Evolutionary conservation across 2,329 filamentous ascomycete genomes (phyloP).

Genomic region (Stagonosporopsis rhizophila): DNA sequence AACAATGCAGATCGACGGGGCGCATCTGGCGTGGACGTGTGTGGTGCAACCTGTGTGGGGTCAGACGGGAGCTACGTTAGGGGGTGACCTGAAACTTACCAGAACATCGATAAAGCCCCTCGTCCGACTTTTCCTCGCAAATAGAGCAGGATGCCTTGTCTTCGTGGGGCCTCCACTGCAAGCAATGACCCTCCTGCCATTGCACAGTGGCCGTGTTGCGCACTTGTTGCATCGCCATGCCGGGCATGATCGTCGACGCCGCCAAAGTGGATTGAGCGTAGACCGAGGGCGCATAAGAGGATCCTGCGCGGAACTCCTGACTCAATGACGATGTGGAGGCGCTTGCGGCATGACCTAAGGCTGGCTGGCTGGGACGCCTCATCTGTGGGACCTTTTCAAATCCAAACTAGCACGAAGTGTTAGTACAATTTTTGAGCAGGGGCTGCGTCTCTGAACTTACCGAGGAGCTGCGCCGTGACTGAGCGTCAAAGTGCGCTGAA

Average conservation of each 20-base stretch:
- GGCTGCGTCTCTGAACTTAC: slow-evolving; percentile 18
- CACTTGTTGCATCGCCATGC: slow-evolving; percentile 80
- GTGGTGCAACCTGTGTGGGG: slow-evolving; percentile 60
- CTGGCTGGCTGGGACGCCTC: slow-evolving; percentile 70
- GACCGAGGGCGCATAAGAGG: slow-evolving; percentile 76
- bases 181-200: slow-evolving; percentile 86
- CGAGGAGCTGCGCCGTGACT: slow-evolving; percentile 12
- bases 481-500: slow-evolving; percentile 76
- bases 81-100: slow-evolving; percentile 48
- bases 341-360: slow-evolving; percentile 69
- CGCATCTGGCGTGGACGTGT: slow-evolving; percentile 65
- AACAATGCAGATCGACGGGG: slow-evolving; percentile 66
- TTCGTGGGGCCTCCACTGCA: slow-evolving; percentile 70
- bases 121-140: slow-evolving; percentile 76
- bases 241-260: slow-evolving; percentile 86
- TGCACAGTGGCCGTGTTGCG: slow-evolving; percentile 78
- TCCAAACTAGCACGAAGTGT: slow-evolving; percentile 64
- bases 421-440: slow-evolving; percentile 25
- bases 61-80: slow-evolving; percentile 26
- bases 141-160: slow-evolving; percentile 70
- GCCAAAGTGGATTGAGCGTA: slow-evolving; percentile 87
- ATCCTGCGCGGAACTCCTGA: slow-evolving; percentile 57
- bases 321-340: slow-evolving; percentile 71
- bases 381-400: slow-evolving; percentile 72
- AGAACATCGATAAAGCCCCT: slow-evolving; percentile 77